Conservation (phyloP, 768 basidiomycete species). For the Naematelia encephala region DNA sequence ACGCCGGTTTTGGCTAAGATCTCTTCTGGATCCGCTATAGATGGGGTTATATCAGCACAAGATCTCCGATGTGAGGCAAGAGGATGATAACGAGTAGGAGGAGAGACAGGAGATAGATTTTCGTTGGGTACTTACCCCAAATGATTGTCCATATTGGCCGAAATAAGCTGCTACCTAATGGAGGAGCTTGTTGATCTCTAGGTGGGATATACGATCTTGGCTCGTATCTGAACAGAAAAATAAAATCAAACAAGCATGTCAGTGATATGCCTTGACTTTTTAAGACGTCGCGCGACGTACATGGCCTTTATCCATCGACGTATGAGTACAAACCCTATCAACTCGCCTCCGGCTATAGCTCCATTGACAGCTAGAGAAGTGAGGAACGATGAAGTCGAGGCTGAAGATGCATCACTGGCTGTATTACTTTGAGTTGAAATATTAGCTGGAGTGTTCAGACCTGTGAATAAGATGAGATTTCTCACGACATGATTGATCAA, state of each 20-base stretch:
- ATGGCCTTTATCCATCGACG: slow-evolving; percentile 80
- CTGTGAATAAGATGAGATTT: too few species aligned
- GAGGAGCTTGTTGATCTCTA: slow-evolving; percentile 52
- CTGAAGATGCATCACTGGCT: slow-evolving; percentile 38
- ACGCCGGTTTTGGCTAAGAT: slow-evolving; percentile 46
- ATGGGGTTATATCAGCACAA: slow-evolving; percentile 59
- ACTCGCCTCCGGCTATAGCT: slow-evolving; percentile 57
- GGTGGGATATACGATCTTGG: slow-evolving; percentile 72
- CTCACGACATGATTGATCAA: too few species aligned
- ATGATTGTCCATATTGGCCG: slow-evolving; percentile 38
- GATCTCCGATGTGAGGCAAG: slow-evolving; percentile 13
- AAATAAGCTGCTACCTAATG: slow-evolving; percentile 27
- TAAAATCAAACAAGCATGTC: slow-evolving; percentile 1
- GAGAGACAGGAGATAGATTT: background rate
- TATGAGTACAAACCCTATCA: slow-evolving; percentile 74
- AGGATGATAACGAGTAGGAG: background rate
- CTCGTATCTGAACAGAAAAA: slow-evolving; percentile 52
- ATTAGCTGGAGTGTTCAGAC: too few species aligned
- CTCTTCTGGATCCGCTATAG: slow-evolving; percentile 57
- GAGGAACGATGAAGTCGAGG: slow-evolving; percentile 73
- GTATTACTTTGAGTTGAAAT: slow-evolving; percentile 16
- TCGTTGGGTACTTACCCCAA: slow-evolving; percentile 15
- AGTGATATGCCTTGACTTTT: background rate
- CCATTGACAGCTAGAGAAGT: slow-evolving; percentile 82
- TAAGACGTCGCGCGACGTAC: slow-evolving; percentile 59